Conservation (phyloP, 2,329 filamentous ascomycete species). For the Xylaria sp. region DNA sequence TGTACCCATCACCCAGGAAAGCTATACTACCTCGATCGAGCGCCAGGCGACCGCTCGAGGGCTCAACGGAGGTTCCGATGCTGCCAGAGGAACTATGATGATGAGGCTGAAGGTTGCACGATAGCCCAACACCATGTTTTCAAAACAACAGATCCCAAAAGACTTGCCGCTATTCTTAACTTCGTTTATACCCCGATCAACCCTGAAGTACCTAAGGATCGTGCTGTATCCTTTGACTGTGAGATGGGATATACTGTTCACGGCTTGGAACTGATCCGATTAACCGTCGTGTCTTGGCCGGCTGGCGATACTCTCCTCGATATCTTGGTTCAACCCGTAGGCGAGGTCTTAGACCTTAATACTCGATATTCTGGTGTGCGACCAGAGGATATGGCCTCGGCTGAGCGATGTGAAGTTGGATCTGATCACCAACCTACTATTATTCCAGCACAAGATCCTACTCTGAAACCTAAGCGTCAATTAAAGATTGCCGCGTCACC, state of each 20-base stretch:
- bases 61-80: slow-evolving; percentile 77
- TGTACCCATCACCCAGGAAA: slow-evolving; percentile 87
- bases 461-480: slow-evolving; percentile 52
- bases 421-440: slow-evolving; percentile 46
- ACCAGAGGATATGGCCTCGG: slow-evolving; percentile 78
- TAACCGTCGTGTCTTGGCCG: slow-evolving; percentile 92
- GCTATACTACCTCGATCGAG: slow-evolving; percentile 67
- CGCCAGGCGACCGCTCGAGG: slow-evolving; percentile 66
- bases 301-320: slow-evolving; percentile 80
- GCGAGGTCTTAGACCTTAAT: slow-evolving; percentile 89
- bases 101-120: slow-evolving; percentile 75
- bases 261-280: slow-evolving; percentile 87
- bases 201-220: slow-evolving; percentile 58
- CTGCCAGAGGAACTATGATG: slow-evolving; percentile 79
- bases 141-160: slow-evolving; percentile 80
- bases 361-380: slow-evolving; percentile 90
- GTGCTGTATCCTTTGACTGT: slow-evolving; percentile 89
- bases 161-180: slow-evolving; percentile 81
- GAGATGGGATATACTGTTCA: slow-evolving; percentile 96
- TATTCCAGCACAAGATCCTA: slow-evolving; percentile 38
- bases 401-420: slow-evolving; percentile 64
- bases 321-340: slow-evolving; percentile 83
- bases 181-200: slow-evolving; percentile 83
- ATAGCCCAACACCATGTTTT: slow-evolving; percentile 82
- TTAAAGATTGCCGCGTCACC: slow-evolving; percentile 83